Evolutionary conservation across 2,329 filamentous ascomycete genomes (phyloP).

Genomic region (Penicillium sp.): DNA sequence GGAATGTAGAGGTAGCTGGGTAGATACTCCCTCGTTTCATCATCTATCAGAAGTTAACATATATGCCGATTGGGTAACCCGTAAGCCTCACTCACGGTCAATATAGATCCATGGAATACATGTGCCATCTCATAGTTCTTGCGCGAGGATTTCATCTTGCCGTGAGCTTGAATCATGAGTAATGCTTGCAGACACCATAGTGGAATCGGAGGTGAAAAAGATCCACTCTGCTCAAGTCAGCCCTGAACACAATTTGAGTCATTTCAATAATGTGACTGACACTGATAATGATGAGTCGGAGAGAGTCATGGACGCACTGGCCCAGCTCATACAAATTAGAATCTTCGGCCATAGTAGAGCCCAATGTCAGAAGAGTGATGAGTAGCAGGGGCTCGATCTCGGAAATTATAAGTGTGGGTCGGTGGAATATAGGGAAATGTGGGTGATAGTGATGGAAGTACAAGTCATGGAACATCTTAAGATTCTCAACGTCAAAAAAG

Average conservation of each 20-base stretch:
- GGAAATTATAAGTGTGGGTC: background rate
- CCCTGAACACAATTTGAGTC: background rate
- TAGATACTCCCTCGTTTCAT: background rate
- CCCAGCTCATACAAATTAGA: background rate
- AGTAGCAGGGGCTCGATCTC: background rate
- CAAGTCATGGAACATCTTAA: background rate
- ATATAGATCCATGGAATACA: background rate
- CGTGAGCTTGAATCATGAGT: background rate
- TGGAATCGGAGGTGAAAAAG: background rate
- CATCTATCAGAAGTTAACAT: background rate
- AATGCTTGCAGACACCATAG: background rate
- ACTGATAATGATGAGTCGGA: background rate
- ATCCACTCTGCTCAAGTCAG: background rate
- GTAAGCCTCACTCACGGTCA: background rate
- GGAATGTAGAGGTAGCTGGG: background rate
- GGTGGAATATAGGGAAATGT: background rate
- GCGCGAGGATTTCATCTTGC: background rate
- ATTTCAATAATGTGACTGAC: background rate
- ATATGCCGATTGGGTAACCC: background rate
- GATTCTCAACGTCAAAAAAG: background rate
- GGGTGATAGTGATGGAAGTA: background rate
- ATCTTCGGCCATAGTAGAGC: background rate
- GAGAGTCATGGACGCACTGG: background rate
- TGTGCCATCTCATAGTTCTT: background rate
- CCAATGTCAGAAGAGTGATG: background rate